Evolutionary conservation across 1,284 basidiomycete genomes (phyloP), one percentile per base, ranked within the genome.

Genomic region (Cryptococcus neoformans): DNA sequence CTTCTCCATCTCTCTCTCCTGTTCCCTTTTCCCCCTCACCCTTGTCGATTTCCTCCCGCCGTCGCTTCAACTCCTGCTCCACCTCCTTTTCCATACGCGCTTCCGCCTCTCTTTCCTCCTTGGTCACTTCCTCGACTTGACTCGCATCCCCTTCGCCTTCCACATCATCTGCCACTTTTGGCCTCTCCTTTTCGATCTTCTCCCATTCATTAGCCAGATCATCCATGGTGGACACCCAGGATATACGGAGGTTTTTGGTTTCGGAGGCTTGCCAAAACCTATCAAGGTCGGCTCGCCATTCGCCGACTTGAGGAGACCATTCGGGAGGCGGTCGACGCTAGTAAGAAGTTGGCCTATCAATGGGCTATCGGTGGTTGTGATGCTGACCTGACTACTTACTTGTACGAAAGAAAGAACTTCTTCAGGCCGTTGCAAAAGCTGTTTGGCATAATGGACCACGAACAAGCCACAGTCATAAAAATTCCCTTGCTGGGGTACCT

Each of bases 401-500:
- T 72, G 64, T 1, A 75, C 64, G 44, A 76, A 73, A 1, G 46
- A 16, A 7, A 79, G 54, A 6, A 74, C 57, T 28, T 62, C 60
- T 2, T 69, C 49, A 0, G 72, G 67, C 11, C 71, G 53, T 4
- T 57, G 34, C 7, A 80, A 59, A 21, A 80, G 65, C 8, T 65
- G 66, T 38, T 73, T 58, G 42, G 72, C 72, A 49, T 76, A 78
- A 58, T 80, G 78, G 4, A 80, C 62, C 2, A 80, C 68, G 54
- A 72, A 81, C 8, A 81, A 63, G 3, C 82, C 82, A 59, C 82
- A 83, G 65, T 82, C 81, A 44, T 73, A 78, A 42, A 71, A 80
- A 65, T 83, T 82, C 16, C 67, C 68, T 58, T 83, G 82, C 11
- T 63, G 63, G 0, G 81, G 81, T 1, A 78, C 78, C 67, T 74